Percentiles rank a stretch among this genome's conserved stretches.
Conservation (phyloP, 345 rosid genomes). For the Brassica incana region DNA sequence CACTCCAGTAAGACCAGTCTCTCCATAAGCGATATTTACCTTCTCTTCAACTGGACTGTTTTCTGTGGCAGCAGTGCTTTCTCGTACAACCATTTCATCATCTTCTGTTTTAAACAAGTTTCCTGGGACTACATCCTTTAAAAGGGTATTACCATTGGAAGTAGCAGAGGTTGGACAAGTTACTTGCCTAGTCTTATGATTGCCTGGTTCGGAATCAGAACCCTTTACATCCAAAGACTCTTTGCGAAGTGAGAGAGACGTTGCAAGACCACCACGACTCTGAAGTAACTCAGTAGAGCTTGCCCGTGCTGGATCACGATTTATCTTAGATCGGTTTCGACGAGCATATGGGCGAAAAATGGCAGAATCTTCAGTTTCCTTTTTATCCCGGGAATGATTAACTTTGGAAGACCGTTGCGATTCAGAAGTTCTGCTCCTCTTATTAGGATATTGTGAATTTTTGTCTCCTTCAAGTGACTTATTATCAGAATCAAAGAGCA, state of each 20-base stretch:
- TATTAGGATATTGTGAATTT: conserved; percentile 45
- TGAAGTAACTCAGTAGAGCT: conserved; percentile 71
- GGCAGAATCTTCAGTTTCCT: conserved; percentile 93
- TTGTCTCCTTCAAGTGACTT: conserved; percentile 62
- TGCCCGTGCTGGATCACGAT: conserved; percentile 76
- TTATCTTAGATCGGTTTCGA: conserved; percentile 81
- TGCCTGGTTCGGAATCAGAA: conserved; percentile 48
- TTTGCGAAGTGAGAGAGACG: conserved; percentile 49
- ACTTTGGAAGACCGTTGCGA: conserved; percentile 63
- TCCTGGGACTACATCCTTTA: conserved; percentile 44
- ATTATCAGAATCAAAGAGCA: conserved; percentile 75
- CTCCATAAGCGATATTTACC: conserved; percentile 43
- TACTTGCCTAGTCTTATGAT: conserved; percentile 50
- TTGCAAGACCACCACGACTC: conserved; percentile 62
- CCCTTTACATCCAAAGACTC: conserved; percentile 57
- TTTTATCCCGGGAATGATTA: conserved; percentile 58
- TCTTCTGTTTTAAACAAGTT: conserved; percentile 45
- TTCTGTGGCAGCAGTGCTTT: conserved; percentile 37
- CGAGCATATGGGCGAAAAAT: conserved; percentile 93
- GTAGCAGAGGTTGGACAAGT: conserved; percentile 45
- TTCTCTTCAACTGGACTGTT: conserved; percentile 40
- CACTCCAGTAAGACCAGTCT: conserved; percentile 42
- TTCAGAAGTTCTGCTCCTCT: conserved; percentile 51
- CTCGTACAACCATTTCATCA: conserved; percentile 42
- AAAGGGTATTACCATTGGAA: conserved; percentile 57